These are phyloP conservation scores for Fusarium brevicatenulatum DNA, from an alignment of 2,329 filamentous ascomycete species.

Conservation along the genomic window DNA sequence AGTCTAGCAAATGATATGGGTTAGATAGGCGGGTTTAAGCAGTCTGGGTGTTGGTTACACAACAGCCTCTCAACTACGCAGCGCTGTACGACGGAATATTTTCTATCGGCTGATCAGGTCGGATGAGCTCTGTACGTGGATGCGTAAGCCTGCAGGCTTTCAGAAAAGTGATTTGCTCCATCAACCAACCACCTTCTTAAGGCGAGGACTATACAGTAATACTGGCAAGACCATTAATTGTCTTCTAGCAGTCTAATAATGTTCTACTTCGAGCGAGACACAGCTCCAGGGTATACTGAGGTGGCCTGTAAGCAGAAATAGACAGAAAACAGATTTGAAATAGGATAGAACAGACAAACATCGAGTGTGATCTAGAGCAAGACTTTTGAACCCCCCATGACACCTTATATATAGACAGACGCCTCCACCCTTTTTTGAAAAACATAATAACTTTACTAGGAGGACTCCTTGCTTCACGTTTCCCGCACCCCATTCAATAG, in stretches of 20 bases:
- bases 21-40: conserved; percentile 4
- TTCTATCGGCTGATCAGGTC: conserved; percentile 13
- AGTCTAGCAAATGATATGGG: conserved; percentile 1
- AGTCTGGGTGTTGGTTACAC: conserved; percentile 24
- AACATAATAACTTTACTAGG: conserved; percentile 24
- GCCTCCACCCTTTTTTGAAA: conserved; percentile 22
- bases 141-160: neutral
- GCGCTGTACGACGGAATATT: conserved; percentile 13
- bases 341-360: conserved; percentile 13
- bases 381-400: conserved; percentile 43
- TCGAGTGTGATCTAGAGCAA: conserved; percentile 36
- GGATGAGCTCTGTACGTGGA: neutral
- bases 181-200: neutral
- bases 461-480: conserved; percentile 16
- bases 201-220: conserved; percentile 1
- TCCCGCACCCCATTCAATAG: neutral
- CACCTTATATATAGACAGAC: conserved; percentile 47
- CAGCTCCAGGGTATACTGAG: conserved; percentile 20
- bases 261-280: conserved; percentile 5
- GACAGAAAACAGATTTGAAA: conserved; percentile 13
- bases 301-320: conserved; percentile 13
- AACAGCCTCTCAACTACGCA: neutral
- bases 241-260: conserved; percentile 7
- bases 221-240: neutral
- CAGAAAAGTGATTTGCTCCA: neutral